A percentile compares a stretch with the other conserved stretches of the same genome.
Evolutionary conservation across 768 basidiomycete genomes (phyloP).

Genomic region (Phlegmacium glaucopus): DNA sequence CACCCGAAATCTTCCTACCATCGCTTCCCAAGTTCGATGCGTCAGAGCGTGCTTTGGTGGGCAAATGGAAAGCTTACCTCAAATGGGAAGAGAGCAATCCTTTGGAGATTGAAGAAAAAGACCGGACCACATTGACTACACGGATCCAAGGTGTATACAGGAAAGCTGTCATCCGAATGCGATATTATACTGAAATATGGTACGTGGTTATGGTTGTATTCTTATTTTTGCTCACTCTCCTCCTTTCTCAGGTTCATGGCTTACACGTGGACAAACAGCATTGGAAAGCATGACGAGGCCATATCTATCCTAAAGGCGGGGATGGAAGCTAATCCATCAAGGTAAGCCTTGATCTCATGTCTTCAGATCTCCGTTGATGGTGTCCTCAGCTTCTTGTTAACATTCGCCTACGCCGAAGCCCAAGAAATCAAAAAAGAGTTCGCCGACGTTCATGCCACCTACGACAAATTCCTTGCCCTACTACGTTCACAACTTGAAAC

Average conservation of each 20-base stretch:
- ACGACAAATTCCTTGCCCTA: conserved; percentile 65
- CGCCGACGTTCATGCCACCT: conserved; percentile 67
- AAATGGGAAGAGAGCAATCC: conserved; percentile 97
- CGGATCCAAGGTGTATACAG: conserved; percentile 82
- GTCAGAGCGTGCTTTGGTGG: conserved; percentile 71
- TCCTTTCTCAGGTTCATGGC: conserved; percentile 78
- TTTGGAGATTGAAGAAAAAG: conserved; percentile 85
- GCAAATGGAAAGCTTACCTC: conserved; percentile 87
- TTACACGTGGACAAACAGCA: conserved; percentile 72
- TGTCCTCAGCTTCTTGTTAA: conserved; percentile 72
- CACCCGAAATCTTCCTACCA: conserved; percentile 57
- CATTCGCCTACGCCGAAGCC: conserved; percentile 84
- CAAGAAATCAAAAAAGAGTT: conserved; percentile 53
- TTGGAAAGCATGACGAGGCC: conserved; percentile 82
- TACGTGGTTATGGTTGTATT: conserved; percentile 26
- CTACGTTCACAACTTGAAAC: conserved; percentile 64
- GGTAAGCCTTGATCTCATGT: conserved; percentile 36
- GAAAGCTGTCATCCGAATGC: conserved; percentile 88
- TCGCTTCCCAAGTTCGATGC: conserved; percentile 69
- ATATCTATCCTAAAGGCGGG: conserved; percentile 77
- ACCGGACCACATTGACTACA: conserved; percentile 58
- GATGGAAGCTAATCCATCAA: conserved; percentile 81
- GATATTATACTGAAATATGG: conserved; percentile 96
- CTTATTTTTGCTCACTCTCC: neutral
- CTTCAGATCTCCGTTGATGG: neutral